These are phyloP conservation scores for Pyrus betulifolia DNA, from an alignment of 306 rosid species.

Conservation along the genomic window DNA sequence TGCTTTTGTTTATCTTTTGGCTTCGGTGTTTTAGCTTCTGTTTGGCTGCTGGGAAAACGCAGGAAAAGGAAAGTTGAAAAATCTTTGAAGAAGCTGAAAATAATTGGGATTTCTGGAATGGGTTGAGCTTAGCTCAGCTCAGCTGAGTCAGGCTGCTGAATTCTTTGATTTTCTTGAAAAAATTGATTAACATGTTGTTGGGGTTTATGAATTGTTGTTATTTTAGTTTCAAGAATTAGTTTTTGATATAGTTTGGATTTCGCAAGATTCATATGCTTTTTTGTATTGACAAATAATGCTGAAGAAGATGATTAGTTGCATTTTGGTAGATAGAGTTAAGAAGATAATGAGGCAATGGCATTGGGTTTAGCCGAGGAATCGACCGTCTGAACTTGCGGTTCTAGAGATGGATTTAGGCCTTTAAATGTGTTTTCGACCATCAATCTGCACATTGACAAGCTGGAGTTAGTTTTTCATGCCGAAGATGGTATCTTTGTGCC, in stretches of 20 bases:
- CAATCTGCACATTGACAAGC: background rate
- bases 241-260: background rate
- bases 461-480: background rate
- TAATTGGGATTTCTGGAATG: background rate
- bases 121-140: background rate
- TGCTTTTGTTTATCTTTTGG: background rate
- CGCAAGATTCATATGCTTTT: background rate
- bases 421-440: background rate
- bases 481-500: background rate
- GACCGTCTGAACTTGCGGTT: background rate
- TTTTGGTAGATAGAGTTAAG: no score
- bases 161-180: background rate
- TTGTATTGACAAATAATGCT: background rate
- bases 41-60: conserved; percentile 18
- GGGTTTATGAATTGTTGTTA: background rate
- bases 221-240: background rate
- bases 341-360: background rate
- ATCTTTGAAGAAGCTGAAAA: background rate
- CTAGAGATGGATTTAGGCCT: background rate
- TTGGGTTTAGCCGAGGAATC: background rate
- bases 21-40: conserved; percentile 12
- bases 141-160: background rate
- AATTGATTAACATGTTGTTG: background rate
- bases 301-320: no score
- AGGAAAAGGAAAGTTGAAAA: background rate